Evolutionary conservation across 805 yeast genomes (phyloP).

Genomic region (Saccharomycopsis vini): DNA sequence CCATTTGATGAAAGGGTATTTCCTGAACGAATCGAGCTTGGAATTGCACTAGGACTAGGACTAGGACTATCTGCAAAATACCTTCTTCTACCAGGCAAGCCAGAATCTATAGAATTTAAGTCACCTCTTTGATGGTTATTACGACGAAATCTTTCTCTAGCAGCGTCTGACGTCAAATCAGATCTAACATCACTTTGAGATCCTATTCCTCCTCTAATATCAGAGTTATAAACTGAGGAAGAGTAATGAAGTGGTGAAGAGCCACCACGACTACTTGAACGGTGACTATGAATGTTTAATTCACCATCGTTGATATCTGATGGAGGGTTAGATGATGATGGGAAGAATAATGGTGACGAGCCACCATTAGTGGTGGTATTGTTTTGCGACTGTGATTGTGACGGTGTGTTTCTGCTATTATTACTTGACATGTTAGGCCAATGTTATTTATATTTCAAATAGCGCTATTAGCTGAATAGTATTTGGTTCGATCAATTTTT

Average conservation of each 20-base stretch:
- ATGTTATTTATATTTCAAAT: too few species aligned
- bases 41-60: too few species aligned
- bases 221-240: slow-evolving; percentile 24
- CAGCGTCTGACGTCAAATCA: slow-evolving; percentile 30
- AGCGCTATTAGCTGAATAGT: not conserved
- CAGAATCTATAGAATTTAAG: slow-evolving; percentile 55
- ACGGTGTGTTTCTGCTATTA: slow-evolving; percentile 16
- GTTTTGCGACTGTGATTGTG: slow-evolving; percentile 23
- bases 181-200: slow-evolving; percentile 32
- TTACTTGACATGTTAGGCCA: slow-evolving; percentile 9
- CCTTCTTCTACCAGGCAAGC: slow-evolving; percentile 59
- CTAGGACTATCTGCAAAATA: slow-evolving; percentile 31
- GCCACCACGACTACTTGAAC: slow-evolving; percentile 24
- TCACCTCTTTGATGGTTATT: slow-evolving; percentile 62
- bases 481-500: not conserved
- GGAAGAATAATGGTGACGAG: slow-evolving; percentile 28
- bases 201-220: slow-evolving; percentile 19
- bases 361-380: slow-evolving; percentile 15
- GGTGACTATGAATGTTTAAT: slow-evolving; percentile 16
- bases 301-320: slow-evolving; percentile 23
- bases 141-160: slow-evolving; percentile 31
- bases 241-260: slow-evolving; percentile 41
- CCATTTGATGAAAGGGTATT: slow-evolving; percentile 10
- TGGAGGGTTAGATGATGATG: slow-evolving; percentile 25
- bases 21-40: not conserved